Evolutionary conservation across 176 grass and related monocot genomes (phyloP).

Genomic region (Saccharum spontaneum): DNA sequence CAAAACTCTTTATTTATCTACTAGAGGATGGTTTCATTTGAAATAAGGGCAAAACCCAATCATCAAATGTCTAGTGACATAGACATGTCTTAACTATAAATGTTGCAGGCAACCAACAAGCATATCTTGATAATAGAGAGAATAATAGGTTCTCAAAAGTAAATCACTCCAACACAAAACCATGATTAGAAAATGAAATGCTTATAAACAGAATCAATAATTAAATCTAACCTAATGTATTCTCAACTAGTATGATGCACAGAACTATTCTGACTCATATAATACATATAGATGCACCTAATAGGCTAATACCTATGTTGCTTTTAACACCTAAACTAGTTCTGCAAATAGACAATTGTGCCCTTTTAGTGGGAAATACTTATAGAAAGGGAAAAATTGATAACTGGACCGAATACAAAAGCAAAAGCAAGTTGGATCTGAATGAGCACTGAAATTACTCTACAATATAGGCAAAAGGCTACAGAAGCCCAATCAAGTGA

Average conservation of each 20-base stretch:
- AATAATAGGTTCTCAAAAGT: not conserved
- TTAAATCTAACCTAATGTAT: not conserved
- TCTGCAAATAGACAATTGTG: not conserved
- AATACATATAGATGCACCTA: too few species aligned
- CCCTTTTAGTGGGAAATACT: not conserved
- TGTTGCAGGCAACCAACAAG: not conserved
- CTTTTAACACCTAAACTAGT: not conserved
- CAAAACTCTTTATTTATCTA: not conserved
- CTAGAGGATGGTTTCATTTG: constrained; percentile 24
- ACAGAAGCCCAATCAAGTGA: not conserved
- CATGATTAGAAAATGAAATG: not conserved
- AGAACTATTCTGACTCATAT: too few species aligned
- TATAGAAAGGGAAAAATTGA: not conserved
- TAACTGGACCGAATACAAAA: constrained; percentile 5
- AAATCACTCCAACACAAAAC: not conserved
- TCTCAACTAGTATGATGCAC: too few species aligned
- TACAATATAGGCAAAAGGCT: not conserved
- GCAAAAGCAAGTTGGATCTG: constrained; percentile 7
- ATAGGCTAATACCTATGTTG: too few species aligned
- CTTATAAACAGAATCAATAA: not conserved
- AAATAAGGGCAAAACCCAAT: not conserved
- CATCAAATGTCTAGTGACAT: constrained; percentile 10
- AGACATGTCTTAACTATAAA: not conserved
- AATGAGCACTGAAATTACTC: constrained; percentile 1
- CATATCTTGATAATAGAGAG: constrained; percentile 13